Base-by-base conservation (phyloP, 305 asterid genomes). In the Solanum chacoense region DNA sequence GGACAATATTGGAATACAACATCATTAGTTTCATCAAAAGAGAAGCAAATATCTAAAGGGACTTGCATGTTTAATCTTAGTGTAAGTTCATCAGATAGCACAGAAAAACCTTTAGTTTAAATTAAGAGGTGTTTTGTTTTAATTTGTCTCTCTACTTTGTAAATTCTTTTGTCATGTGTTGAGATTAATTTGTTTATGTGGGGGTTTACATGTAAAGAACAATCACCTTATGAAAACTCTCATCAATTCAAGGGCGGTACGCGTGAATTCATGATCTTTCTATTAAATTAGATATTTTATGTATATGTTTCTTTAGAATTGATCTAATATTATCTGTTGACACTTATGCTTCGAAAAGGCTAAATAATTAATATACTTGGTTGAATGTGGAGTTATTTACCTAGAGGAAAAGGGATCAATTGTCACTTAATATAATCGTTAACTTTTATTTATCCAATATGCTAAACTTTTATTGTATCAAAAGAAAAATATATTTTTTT, bases 61-160 rank as follows among this genome's bases (percentile, higher is more conserved):
- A 86, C 94, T 8, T 89, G 94, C 90, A 91, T 90, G 89, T 93
- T 93, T 74, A 90, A 90, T 14, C 95, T 91, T 89, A 94, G 91
- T 81, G 84, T 87, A 91, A 94, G 91, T 88, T 89, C 87, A 20
- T 75, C 92, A 63, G 90, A 89, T 76, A 50, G 90, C 81, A 42
- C 88, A 75, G 89, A 90, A 88, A 90, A 84, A 86, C 87, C 90
- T 24, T 69, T 91, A 73, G 91, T 91, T 87, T 91, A 90, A 93
- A 45, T 86, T 91, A 90, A 93, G 85, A 16, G 11, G 16, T 74
- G 7, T 14, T 42, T 18, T 28, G 1, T 40, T 71, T 80, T 28
- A 1, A 6, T 83, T 29, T 8, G 26, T 16, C 11, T n/a, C 35
- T 22, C 4, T 87, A 63, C n/a, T 76, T 65, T 16, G 85, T 45